Conservation (phyloP, 345 rosid species). For the Populus davidiana region DNA sequence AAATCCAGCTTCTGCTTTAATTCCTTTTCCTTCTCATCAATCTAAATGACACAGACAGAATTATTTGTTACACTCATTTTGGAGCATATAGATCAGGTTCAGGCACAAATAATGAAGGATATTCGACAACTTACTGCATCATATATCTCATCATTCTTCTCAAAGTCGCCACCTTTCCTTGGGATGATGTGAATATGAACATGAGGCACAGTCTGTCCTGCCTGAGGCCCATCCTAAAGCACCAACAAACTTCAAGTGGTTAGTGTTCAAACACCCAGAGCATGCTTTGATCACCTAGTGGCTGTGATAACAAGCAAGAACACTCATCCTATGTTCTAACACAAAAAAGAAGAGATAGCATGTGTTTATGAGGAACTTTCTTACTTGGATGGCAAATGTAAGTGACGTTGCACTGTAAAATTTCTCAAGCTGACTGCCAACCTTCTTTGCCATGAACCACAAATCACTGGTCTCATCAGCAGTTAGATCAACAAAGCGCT, state of each 20-base stretch:
- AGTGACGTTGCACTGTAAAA: constrained; percentile 77
- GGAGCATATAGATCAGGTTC: neutral
- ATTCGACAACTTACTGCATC: constrained; percentile 57
- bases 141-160: constrained; percentile 84
- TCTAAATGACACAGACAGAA: constrained; percentile 23
- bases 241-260: neutral
- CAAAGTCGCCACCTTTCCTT: constrained; percentile 77
- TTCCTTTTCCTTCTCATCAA: constrained; percentile 73
- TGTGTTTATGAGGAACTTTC: neutral
- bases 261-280: neutral
- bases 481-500: constrained; percentile 84
- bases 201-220: constrained; percentile 92
- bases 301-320: neutral
- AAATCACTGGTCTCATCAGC: constrained; percentile 73
- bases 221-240: constrained; percentile 80
- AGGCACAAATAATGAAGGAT: neutral
- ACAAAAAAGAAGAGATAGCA: neutral
- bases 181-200: constrained; percentile 90
- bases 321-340: neutral
- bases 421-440: constrained; percentile 68
- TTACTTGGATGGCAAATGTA: constrained; percentile 76
- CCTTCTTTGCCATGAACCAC: constrained; percentile 74
- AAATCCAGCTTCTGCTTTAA: constrained; percentile 69
- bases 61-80: neutral
- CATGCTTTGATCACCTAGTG: neutral